A percentile compares a stretch with the other conserved stretches of the same genome.
Evolutionary conservation across 768 basidiomycete genomes (phyloP).

Genomic region (Pleurotus tuoliensis): DNA sequence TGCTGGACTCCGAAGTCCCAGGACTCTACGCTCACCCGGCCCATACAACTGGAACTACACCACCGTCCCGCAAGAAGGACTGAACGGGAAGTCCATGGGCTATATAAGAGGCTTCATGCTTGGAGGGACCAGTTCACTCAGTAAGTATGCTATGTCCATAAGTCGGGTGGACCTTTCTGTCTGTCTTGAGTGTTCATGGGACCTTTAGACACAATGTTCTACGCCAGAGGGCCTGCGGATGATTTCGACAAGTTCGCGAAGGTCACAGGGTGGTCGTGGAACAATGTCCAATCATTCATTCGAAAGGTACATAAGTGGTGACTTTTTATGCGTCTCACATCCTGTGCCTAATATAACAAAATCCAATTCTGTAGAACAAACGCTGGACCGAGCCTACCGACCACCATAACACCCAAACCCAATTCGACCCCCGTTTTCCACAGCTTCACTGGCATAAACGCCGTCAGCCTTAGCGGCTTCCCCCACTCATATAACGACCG

Average conservation of each 20-base stretch:
- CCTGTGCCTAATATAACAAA: too few species aligned
- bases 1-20: not conserved
- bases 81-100: conserved; percentile 11
- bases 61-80: conserved; percentile 14
- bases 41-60: conserved; percentile 17
- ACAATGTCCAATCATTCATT: conserved; percentile 19
- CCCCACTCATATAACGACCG: conserved; percentile 13
- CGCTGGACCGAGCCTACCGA: conserved; percentile 20
- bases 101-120: conserved; percentile 15
- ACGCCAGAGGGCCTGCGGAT: conserved; percentile 20
- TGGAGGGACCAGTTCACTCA: conserved; percentile 16
- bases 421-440: conserved; percentile 25
- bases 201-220: conserved; percentile 21
- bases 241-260: conserved; percentile 21
- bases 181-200: conserved; percentile 11
- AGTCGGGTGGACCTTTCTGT: too few species aligned
- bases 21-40: not conserved
- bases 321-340: not conserved
- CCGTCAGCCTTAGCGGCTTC: conserved; percentile 20
- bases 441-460: conserved; percentile 19
- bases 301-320: conserved; percentile 13
- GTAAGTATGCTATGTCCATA: conserved; percentile 11
- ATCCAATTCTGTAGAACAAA: conserved; percentile 21
- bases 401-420: conserved; percentile 21
- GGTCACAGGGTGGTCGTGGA: conserved; percentile 23